Evolutionary conservation across 202 grass and related monocot species (phyloP).

Genomic region (Eragrostis tef): DNA sequence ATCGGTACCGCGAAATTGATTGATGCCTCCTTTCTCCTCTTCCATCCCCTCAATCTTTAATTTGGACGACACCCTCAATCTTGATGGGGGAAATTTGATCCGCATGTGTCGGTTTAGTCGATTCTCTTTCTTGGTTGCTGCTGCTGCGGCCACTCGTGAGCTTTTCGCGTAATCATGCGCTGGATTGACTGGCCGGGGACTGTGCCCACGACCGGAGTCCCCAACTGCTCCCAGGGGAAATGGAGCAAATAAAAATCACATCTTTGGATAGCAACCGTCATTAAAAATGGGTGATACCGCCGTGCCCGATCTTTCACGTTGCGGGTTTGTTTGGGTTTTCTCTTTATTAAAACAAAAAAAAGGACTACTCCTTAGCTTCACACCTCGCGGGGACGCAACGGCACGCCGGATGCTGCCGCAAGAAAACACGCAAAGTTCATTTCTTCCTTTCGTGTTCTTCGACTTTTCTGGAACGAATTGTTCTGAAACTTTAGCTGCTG

Average conservation of each 20-base stretch:
- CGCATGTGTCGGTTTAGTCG: not conserved
- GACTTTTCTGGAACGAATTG: not conserved
- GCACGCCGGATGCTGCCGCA: not conserved
- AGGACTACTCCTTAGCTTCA: not conserved
- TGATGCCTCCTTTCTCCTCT: not conserved
- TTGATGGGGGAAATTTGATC: not conserved
- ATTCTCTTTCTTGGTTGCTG: not conserved
- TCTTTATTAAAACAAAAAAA: not conserved
- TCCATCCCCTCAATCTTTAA: not conserved
- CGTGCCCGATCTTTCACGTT: not conserved
- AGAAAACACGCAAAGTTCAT: constrained; percentile 21
- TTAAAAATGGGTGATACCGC: not conserved
- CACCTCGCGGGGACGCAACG: not conserved
- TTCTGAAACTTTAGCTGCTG: not conserved
- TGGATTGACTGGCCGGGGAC: not conserved
- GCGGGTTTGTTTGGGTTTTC: not conserved
- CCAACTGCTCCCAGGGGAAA: not conserved
- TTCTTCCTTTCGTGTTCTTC: not conserved
- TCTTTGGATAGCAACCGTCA: constrained; percentile 21
- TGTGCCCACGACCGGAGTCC: constrained; percentile 25
- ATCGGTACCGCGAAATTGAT: constrained; percentile 57
- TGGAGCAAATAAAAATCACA: not conserved
- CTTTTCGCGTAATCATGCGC: not conserved
- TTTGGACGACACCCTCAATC: not conserved
- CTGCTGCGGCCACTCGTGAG: not conserved